Percentiles rank a stretch among this genome's conserved stretches.
Conservation (phyloP, 257 asterid genomes). For the Eustoma russellianum region DNA sequence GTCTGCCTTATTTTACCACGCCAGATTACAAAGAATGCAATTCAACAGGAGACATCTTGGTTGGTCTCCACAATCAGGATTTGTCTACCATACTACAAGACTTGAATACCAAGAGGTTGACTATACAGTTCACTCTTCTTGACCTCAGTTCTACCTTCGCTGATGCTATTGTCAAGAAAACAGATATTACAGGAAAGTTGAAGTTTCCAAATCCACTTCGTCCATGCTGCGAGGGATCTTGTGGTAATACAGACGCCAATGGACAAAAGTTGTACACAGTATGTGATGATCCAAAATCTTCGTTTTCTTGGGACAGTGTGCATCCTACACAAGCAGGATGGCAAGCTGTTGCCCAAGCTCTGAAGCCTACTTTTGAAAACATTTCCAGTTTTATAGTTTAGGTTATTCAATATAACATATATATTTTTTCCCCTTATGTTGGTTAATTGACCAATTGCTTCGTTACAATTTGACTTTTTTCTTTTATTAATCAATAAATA, state of each 20-base stretch:
- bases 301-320: constrained; percentile 62
- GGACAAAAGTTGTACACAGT: constrained; percentile 55
- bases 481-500: too few relatives aligned
- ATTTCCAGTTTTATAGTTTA: constrained; percentile 1
- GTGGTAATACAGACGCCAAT: constrained; percentile 39
- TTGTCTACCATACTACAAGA: constrained; percentile 29
- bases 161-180: constrained; percentile 22
- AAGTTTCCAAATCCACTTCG: constrained; percentile 44
- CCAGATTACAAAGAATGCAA: constrained; percentile 37
- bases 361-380: constrained; percentile 22
- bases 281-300: constrained; percentile 44
- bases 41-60: constrained; percentile 28
- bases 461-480: too few relatives aligned
- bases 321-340: constrained; percentile 90
- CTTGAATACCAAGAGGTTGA: constrained; percentile 32
- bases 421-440: too few relatives aligned
- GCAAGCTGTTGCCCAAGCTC: constrained; percentile 33
- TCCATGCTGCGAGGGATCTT: constrained; percentile 62
- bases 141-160: constrained; percentile 49
- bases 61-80: constrained; percentile 31
- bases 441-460: too few relatives aligned
- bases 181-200: constrained; percentile 27
- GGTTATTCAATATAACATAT: too few relatives aligned
- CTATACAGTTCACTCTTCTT: constrained; percentile 25
- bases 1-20: constrained; percentile 45